Percentiles rank a stretch among this genome's conserved stretches.
Conservation (phyloP, 2,329 filamentous ascomycete species). For the Colletotrichum tanaceti region DNA sequence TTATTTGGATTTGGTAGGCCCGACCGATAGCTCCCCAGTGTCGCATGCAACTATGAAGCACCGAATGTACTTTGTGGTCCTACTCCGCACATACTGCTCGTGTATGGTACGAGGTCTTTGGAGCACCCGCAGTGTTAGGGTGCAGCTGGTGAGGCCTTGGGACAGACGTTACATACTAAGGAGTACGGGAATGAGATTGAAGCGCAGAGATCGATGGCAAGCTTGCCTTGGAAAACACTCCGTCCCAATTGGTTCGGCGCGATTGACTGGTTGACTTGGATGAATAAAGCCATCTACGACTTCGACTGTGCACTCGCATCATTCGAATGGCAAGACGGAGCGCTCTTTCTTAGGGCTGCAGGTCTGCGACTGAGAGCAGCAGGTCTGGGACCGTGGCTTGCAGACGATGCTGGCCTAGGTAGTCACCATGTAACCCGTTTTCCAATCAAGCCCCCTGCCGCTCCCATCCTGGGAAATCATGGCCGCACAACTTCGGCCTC, state of each 20-base stretch:
- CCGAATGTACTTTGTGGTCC: background rate
- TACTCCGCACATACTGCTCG: background rate
- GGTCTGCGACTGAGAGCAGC: background rate
- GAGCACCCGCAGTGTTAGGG: background rate
- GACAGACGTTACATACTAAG: background rate
- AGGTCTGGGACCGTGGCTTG: background rate
- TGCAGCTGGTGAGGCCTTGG: background rate
- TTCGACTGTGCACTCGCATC: background rate
- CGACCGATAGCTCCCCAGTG: background rate
- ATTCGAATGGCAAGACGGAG: background rate
- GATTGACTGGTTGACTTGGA: background rate
- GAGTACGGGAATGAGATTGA: no score
- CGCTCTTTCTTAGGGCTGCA: background rate
- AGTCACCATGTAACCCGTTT: background rate
- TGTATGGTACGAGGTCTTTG: no score
- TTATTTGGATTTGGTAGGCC: constrained; percentile 29
- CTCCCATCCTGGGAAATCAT: no score
- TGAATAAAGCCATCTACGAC: background rate
- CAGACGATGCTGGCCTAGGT: background rate
- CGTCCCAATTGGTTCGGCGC: background rate
- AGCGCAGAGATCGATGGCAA: background rate
- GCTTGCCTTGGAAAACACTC: background rate
- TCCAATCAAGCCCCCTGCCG: background rate
- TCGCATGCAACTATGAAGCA: background rate
- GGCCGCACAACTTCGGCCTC: no score